Conservation (phyloP, 2,329 filamentous ascomycete genomes). For the Trichoderma sp. region DNA sequence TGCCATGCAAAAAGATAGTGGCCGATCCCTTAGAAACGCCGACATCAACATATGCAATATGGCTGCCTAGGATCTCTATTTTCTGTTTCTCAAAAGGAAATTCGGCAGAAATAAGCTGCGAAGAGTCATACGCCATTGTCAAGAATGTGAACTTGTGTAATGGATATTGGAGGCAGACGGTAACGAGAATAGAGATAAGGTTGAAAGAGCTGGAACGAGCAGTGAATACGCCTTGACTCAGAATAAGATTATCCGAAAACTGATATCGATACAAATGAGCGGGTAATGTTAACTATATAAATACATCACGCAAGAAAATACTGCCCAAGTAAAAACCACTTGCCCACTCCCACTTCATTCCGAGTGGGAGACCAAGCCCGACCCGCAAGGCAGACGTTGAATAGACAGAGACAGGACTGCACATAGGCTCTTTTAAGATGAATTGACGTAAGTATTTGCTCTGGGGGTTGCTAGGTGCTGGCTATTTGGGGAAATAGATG, state of each 20-base stretch:
- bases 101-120: background rate
- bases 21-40: background rate
- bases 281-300: background rate
- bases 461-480: background rate
- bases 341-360: background rate
- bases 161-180: background rate
- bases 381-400: background rate
- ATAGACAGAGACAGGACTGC: background rate
- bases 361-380: background rate
- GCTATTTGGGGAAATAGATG: background rate
- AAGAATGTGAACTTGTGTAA: background rate
- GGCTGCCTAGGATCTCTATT: background rate
- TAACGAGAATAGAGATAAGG: background rate
- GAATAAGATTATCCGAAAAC: background rate
- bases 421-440: background rate
- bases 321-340: background rate
- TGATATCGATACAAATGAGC: background rate
- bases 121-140: background rate
- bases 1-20: background rate
- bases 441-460: background rate
- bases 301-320: background rate
- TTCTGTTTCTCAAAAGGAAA: background rate
- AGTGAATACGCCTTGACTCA: background rate
- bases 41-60: background rate
- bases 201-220: background rate